A percentile compares a stretch with the other conserved stretches of the same genome.
phyloP scores from a whole-genome alignment of 768 basidiomycete species.

The Tubosaeta sp. region DNA sequence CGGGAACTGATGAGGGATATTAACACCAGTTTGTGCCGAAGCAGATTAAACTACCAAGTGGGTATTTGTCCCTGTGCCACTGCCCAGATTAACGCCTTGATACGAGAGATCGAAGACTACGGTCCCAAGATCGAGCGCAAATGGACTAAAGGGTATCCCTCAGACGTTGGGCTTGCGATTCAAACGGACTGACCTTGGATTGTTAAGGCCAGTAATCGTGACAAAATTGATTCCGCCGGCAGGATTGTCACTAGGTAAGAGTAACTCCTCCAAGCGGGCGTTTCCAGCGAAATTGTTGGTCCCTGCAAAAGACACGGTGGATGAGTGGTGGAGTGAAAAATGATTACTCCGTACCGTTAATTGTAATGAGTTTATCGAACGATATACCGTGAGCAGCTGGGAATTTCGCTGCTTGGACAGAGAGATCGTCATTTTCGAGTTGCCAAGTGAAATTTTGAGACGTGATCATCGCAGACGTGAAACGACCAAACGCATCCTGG shows the following conservation, averaged over 20 bases:
- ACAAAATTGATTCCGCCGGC: slow-evolving; percentile 64
- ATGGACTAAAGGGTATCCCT: slow-evolving; percentile 43
- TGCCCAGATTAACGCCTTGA: slow-evolving; percentile 51
- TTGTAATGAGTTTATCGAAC: slow-evolving; percentile 56
- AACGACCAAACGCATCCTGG: slow-evolving; percentile 54
- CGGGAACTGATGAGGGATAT: slow-evolving; percentile 35
- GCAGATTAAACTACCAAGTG: slow-evolving; percentile 38
- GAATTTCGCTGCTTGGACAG: slow-evolving; percentile 63
- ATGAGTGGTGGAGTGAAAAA: neutral
- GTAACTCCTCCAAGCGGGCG: slow-evolving; percentile 53
- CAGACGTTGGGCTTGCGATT: neutral
- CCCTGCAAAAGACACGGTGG: slow-evolving; percentile 32
- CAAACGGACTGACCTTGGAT: slow-evolving; percentile 44
- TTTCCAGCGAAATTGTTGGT: slow-evolving; percentile 59
- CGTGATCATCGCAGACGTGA: slow-evolving; percentile 62
- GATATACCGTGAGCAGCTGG: slow-evolving; percentile 61
- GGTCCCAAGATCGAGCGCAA: slow-evolving; percentile 65
- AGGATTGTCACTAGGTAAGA: slow-evolving; percentile 63
- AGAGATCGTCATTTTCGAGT: slow-evolving; percentile 50
- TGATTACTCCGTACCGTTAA: slow-evolving; percentile 44
- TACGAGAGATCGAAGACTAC: slow-evolving; percentile 61
- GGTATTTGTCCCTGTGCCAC: slow-evolving; percentile 49
- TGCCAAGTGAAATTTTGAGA: slow-evolving; percentile 66
- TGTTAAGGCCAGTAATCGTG: slow-evolving; percentile 51
- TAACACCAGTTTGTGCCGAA: neutral